Conservation (phyloP, 23 red algal species). For the Gracilaria gracilis region DNA sequence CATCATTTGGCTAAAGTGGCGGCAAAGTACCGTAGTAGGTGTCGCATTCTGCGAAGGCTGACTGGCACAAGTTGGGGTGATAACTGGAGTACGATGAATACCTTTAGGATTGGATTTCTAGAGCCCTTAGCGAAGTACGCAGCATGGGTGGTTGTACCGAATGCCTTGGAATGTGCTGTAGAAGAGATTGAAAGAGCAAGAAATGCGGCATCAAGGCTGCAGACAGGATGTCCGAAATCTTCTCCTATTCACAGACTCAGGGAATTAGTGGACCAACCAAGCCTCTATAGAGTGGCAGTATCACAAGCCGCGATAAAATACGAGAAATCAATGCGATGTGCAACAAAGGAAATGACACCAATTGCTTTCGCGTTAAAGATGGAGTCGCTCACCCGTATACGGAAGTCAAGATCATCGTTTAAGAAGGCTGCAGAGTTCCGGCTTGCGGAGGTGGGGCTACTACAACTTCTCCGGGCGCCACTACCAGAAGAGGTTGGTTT, state of each 20-base stretch:
- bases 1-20: slow-evolving; percentile 26
- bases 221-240: neutral
- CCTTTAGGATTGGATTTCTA: neutral
- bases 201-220: neutral
- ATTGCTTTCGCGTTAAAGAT: neutral
- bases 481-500: neutral
- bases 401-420: neutral
- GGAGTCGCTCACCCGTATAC: neutral
- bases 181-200: neutral
- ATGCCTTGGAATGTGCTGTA: neutral
- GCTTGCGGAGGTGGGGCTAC: neutral
- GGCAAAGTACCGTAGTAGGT: neutral
- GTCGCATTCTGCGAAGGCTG: neutral
- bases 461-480: neutral
- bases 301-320: no score
- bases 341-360: neutral
- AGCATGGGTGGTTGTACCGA: neutral
- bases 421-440: neutral
- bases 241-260: neutral
- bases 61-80: neutral
- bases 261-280: neutral
- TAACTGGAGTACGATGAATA: neutral
- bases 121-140: neutral
- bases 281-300: no score
- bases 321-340: neutral